Conservation (phyloP, 2,329 filamentous ascomycete genomes). For the Elsinoe batatas region DNA sequence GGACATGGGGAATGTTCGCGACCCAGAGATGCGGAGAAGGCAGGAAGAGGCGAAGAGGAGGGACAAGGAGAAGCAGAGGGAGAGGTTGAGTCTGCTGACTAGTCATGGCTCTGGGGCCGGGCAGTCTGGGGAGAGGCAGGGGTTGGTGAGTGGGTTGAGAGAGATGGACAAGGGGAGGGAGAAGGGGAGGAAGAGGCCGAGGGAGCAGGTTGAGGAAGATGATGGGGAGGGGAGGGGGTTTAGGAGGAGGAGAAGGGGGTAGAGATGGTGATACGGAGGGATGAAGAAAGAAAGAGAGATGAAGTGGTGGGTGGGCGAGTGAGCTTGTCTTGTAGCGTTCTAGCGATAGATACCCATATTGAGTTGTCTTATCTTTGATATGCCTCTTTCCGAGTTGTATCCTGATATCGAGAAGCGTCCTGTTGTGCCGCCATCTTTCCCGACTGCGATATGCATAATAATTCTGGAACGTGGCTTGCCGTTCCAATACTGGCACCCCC, state of each 20-base stretch:
- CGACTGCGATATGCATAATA: too few species aligned
- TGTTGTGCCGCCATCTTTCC: too few species aligned
- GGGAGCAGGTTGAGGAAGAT: slow-evolving; percentile 33
- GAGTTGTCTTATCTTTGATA: not conserved
- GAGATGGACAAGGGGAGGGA: slow-evolving; percentile 20
- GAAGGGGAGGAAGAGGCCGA: slow-evolving; percentile 14
- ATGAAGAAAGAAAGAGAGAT: not conserved
- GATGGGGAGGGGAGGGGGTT: slow-evolving; percentile 50
- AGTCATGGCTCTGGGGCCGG: slow-evolving; percentile 18
- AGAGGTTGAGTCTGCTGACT: slow-evolving; percentile 23
- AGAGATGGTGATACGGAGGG: not conserved
- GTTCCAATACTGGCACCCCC: too few species aligned
- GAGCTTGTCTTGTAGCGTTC: not conserved
- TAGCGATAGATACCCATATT: slow-evolving; percentile 9
- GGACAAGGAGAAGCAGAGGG: slow-evolving; percentile 17
- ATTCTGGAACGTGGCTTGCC: too few species aligned
- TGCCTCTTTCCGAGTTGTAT: too few species aligned
- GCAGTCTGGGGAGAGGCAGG: slow-evolving; percentile 23
- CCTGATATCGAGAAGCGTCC: too few species aligned
- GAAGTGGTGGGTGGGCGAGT: not conserved
- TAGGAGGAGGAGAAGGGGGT: slow-evolving; percentile 33
- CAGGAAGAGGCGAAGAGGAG: slow-evolving; percentile 19
- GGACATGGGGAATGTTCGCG: slow-evolving; percentile 4
- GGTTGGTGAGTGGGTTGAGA: slow-evolving; percentile 14
- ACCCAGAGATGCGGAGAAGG: slow-evolving; percentile 14